A percentile compares a stretch with the other conserved stretches of the same genome.
These are phyloP conservation scores for Moniliophthora roreri DNA, from an alignment of 1,284 basidiomycete species.

Conservation along the genomic window DNA sequence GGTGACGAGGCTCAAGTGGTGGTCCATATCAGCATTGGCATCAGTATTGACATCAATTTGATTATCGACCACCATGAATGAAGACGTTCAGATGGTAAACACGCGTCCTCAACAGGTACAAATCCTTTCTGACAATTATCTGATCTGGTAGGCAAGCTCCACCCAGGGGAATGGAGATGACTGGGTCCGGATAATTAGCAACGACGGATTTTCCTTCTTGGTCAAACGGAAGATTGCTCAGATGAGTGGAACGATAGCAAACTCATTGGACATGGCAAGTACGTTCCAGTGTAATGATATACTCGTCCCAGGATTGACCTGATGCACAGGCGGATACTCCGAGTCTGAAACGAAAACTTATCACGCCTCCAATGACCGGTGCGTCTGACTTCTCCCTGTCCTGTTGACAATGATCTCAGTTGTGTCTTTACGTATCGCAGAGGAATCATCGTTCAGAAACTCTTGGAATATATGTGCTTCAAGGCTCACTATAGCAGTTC, in stretches of 20 bases:
- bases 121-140: background rate
- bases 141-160: background rate
- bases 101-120: too few species aligned
- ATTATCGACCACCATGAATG: too few species aligned
- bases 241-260: conserved; percentile 49
- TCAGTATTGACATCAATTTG: too few species aligned
- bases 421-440: conserved; percentile 33
- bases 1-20: too few species aligned
- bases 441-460: conserved; percentile 76
- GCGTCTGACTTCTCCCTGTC: conserved; percentile 25
- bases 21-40: too few species aligned
- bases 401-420: background rate
- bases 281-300: conserved; percentile 11
- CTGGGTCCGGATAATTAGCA: conserved; percentile 55
- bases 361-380: conserved; percentile 41
- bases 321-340: conserved; percentile 42
- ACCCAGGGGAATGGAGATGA: conserved; percentile 27
- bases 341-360: conserved; percentile 51
- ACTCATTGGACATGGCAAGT: conserved; percentile 40
- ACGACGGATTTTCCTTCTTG: conserved; percentile 53
- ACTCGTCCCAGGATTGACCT: background rate
- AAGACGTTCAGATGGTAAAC: background rate
- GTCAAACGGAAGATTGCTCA: conserved; percentile 50
- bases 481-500: conserved; percentile 66
- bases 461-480: conserved; percentile 82